Conservation (phyloP, 2,329 filamentous ascomycete genomes). For the Magnaporthiopsis incrustans region DNA sequence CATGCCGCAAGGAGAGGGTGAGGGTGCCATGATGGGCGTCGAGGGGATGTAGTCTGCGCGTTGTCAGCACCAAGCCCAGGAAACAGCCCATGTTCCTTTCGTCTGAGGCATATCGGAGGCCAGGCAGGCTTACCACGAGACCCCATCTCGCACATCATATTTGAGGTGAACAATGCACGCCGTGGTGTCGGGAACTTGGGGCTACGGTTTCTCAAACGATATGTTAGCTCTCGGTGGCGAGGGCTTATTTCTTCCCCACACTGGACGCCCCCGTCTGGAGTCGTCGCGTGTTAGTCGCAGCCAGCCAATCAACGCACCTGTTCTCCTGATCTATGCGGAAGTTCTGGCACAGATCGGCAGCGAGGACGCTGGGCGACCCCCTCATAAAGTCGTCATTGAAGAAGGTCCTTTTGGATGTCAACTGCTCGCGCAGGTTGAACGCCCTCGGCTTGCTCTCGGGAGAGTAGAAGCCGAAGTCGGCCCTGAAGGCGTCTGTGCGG, state of each 20-base stretch:
- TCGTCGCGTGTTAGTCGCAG: background rate
- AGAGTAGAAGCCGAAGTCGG: constrained; percentile 37
- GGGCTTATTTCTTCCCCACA: too few species aligned
- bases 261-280: background rate
- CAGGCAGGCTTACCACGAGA: constrained; percentile 46
- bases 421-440: constrained; percentile 73
- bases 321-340: constrained; percentile 80
- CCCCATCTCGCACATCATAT: constrained; percentile 52
- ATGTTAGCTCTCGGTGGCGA: background rate
- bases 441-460: constrained; percentile 49
- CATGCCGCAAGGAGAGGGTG: constrained; percentile 68
- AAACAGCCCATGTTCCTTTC: constrained; percentile 5
- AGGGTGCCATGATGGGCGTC: constrained; percentile 60
- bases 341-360: constrained; percentile 92
- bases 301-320: constrained; percentile 52
- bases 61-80: constrained; percentile 15
- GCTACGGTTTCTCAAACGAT: constrained; percentile 34
- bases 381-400: constrained; percentile 71
- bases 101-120: background rate
- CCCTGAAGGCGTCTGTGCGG: constrained; percentile 42
- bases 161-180: constrained; percentile 73
- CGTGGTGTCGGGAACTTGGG: constrained; percentile 77
- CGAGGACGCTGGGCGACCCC: constrained; percentile 82
- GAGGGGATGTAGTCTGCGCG: constrained; percentile 67
- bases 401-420: constrained; percentile 56